Evolutionary conservation across 2,329 filamentous ascomycete species (phyloP).

Genomic region (Diaporthe ampelina): DNA sequence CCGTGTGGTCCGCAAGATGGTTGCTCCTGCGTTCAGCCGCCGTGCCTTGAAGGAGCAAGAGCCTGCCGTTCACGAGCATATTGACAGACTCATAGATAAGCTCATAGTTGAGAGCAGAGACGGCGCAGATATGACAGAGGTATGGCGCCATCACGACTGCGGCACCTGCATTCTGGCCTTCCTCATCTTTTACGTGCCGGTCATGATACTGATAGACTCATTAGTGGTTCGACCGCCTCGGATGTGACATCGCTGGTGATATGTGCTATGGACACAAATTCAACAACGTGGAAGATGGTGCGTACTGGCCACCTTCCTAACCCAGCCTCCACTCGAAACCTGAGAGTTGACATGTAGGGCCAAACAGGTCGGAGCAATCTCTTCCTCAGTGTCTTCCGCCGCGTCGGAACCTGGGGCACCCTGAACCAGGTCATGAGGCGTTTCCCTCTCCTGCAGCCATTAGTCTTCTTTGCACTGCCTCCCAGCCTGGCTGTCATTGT

Average conservation of each 20-base stretch:
- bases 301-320: background rate
- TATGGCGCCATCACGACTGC: background rate
- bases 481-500: background rate
- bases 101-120: background rate
- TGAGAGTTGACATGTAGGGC: background rate
- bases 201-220: background rate
- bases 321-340: background rate
- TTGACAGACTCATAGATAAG: background rate
- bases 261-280: slow-evolving; percentile 12
- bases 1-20: slow-evolving; percentile 4
- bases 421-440: slow-evolving; percentile 1
- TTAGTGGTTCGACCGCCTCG: slow-evolving; percentile 11
- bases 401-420: background rate
- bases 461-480: background rate
- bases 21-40: background rate
- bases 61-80: background rate
- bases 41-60: slow-evolving; percentile 1
- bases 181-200: background rate
- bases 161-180: background rate
- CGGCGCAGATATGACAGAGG: background rate
- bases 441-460: background rate
- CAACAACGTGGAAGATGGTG: background rate
- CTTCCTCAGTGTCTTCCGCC: background rate
- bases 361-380: background rate
- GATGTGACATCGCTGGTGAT: slow-evolving; percentile 10